Base-by-base conservation (phyloP, 2,329 filamentous ascomycete species). In the Neonectria coccinea region DNA sequence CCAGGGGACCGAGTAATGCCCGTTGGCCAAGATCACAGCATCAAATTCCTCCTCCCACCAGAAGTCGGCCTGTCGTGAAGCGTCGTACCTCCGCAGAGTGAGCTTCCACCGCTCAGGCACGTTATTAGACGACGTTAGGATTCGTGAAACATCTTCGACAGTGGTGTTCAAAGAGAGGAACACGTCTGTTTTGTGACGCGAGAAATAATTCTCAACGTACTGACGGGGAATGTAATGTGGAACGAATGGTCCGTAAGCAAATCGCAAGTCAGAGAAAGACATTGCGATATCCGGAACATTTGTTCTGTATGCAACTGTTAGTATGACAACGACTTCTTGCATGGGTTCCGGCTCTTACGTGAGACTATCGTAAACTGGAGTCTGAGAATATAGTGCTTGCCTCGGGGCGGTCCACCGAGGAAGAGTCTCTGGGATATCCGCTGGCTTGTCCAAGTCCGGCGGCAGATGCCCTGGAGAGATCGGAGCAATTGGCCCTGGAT, bases 281-380 rank as follows among this genome's bases (percentile, higher is more conserved):
- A 87, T 88, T 22, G 84, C 85, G 36, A 87, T 83, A 42, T 84
- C 81, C 0, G 86, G 86, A 0, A 88, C 85, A 53, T 88, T 88
- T 1, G 86, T 88, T 1, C 85, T 74, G 3, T 7, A 22, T 0
- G 2, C 53, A 8, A 7, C 3, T 6, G 14, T 11, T 62, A 2
- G 2, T 10, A 10, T 1, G 39, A 1, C 2, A 5, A 1, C n/a
- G 1, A 9, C 2, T 42, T 18, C 6, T 18, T 20, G 10, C 39
- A 42, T 5, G 8, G n/a, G 3, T 3, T 3, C 0, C 0, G 1
- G 14, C 18, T 20, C 12, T 76, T 68, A 85, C 84, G 85, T 87
- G 29, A 87, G 73, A 12, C 79, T 80, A 3, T 80, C 75, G 62
- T 88, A 88, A 3, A 87, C 81, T 0, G 85, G 85, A 1, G 85